Evolutionary conservation across 805 yeast genomes (phyloP), one percentile per base, ranked within the genome.

Genomic region (Cyberlindnera misumaiensis): DNA sequence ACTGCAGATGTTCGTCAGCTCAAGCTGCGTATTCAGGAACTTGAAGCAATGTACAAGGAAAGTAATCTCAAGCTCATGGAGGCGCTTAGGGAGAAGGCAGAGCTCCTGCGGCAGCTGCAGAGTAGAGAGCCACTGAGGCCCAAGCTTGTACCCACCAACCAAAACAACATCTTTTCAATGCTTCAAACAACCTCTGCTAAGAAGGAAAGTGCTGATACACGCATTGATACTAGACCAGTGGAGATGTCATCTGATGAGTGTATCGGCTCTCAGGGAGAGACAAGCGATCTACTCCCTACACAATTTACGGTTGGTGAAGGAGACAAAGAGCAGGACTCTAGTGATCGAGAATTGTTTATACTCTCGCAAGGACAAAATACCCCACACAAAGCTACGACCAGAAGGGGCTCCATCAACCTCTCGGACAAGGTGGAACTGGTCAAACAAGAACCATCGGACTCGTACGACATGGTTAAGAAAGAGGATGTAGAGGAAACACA

Each of bases 371-470:
- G 24, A 8, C 24, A 6, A 20, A 20, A 5, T 20, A 8, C 24
- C 5, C 24, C 8, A 8, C 24, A 20, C 8, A 20, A 8, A 5
- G 8, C 15, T 5, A 13, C 17, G 15, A 31, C 20, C 16, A 22
- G 41, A 4, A 17, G 28, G 14, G 41, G 38, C 6, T 49, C 53
- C 2, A 25, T 49, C n/a, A 44, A 44, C 28, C 39, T 51, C 10
- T 46, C 41, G 12, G 42, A 39, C 3, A 39, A 27, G 24, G 24
- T 8, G 24, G 24, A 20, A 4, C 34, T 38, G 11, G 28, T 40
- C 14, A 41, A 44, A 14, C 34, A 41, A 4, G 48, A 13, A 39
- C 46, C 9, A 45, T 28, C 30, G 5, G 30, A 28, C 17, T 28
- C 30, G 5, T 48, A 8, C 38, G 41, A 5, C 48, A 44, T 11